These are phyloP conservation scores for Saururus chinensis DNA, from an alignment of 164 flowering plant species.

Conservation along the genomic window DNA sequence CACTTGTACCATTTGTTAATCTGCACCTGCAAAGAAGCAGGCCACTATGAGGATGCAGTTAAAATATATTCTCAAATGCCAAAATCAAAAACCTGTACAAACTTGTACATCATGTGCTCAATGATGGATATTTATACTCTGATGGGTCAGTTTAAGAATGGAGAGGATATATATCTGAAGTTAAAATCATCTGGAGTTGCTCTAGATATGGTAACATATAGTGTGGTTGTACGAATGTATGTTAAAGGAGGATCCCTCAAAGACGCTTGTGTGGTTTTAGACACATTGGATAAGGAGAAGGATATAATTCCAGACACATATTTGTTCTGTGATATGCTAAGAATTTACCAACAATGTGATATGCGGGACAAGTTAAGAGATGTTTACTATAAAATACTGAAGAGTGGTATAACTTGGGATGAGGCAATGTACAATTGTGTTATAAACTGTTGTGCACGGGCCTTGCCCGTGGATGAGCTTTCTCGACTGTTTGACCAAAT, in stretches of 20 bases:
- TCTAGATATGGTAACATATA: conserved; percentile 71
- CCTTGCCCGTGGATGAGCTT: conserved; percentile 84
- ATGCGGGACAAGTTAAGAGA: conserved; percentile 47
- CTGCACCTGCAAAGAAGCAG: conserved; percentile 81
- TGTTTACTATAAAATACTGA: conserved; percentile 52
- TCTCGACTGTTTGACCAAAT: conserved; percentile 73
- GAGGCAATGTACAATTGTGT: conserved; percentile 83
- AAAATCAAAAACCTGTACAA: conserved; percentile 33
- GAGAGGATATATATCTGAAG: conserved; percentile 45
- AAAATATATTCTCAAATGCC: conserved; percentile 52
- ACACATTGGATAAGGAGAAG: conserved; percentile 48
- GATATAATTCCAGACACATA: conserved; percentile 60
- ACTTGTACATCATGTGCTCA: conserved; percentile 71
- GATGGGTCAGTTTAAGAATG: conserved; percentile 47
- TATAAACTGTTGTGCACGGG: conserved; percentile 86
- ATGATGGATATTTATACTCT: conserved; percentile 77
- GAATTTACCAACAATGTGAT: conserved; percentile 65
- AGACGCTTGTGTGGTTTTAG: conserved; percentile 68
- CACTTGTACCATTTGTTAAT: conserved; percentile 84
- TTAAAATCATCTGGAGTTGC: conserved; percentile 42
- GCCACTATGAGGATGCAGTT: conserved; percentile 46
- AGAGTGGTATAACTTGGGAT: conserved; percentile 61
- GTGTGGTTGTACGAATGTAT: conserved; percentile 71
- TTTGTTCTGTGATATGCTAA: conserved; percentile 73
- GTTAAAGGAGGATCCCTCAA: conserved; percentile 51